Conservation (phyloP, 352 stramenopile species). For the Blastocystis sp. region DNA sequence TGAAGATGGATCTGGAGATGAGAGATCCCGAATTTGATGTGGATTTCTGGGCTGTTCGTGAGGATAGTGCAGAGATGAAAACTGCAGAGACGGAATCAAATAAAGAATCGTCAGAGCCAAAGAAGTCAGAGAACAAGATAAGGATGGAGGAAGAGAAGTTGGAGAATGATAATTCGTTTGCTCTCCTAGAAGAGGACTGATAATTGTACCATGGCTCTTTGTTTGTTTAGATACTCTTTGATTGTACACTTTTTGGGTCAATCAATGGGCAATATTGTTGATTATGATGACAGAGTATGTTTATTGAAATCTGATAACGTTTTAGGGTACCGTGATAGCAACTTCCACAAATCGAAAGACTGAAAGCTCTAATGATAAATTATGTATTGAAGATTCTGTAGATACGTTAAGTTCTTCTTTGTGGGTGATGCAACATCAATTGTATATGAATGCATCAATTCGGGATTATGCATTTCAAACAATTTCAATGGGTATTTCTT, state of each 20-base stretch:
- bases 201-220: not conserved
- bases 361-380: not conserved
- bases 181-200: not conserved
- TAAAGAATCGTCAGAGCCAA: not conserved
- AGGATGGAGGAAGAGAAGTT: constrained; percentile 29
- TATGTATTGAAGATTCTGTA: constrained; percentile 15
- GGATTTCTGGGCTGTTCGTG: constrained; percentile 49
- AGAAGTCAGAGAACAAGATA: not conserved
- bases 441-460: constrained; percentile 16
- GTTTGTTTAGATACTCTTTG: constrained; percentile 18
- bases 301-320: not conserved
- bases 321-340: too few species aligned
- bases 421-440: constrained; percentile 18
- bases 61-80: not conserved
- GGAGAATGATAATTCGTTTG: constrained; percentile 8
- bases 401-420: not conserved
- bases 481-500: not conserved
- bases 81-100: not conserved
- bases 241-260: not conserved
- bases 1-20: constrained; percentile 54
- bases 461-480: not conserved
- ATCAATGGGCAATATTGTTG: constrained; percentile 50
- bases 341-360: too few species aligned
- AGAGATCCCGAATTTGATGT: constrained; percentile 50
- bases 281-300: not conserved